Conservation (phyloP, 1,139 yeast genomes). For the Saccharomyces hybrid region DNA sequence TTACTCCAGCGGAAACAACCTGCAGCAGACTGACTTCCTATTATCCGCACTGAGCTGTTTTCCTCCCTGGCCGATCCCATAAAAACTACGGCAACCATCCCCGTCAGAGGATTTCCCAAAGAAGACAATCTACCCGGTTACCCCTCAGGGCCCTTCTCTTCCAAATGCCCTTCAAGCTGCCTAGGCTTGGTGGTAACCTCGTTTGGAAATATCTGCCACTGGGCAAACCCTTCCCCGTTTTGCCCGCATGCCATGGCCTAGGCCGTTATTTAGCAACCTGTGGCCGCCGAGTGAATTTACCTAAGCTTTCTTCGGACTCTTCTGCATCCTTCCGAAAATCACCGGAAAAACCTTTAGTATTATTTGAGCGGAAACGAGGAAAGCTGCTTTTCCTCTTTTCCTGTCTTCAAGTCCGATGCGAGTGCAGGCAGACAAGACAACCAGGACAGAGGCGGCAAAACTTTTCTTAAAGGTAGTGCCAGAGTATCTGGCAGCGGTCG, state of each 20-base stretch:
- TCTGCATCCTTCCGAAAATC: neutral
- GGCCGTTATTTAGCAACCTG: neutral
- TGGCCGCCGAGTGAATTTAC: neutral
- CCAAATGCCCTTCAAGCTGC: neutral
- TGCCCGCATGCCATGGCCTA: neutral
- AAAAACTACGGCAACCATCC: neutral
- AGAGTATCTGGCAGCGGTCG: no score
- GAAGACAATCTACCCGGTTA: neutral
- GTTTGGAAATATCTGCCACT: neutral
- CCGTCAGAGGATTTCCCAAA: neutral
- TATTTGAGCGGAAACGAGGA: neutral
- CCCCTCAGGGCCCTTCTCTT: neutral
- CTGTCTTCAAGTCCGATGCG: neutral
- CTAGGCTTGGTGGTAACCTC: neutral
- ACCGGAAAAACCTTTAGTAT: neutral
- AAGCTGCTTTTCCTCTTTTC: neutral
- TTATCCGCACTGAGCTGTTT: neutral
- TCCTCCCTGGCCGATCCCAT: neutral
- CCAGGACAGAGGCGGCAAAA: no score
- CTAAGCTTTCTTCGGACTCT: neutral
- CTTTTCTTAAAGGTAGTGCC: no score
- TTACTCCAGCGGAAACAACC: neutral
- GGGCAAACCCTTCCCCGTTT: neutral
- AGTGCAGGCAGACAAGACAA: no score
- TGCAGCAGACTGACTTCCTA: neutral